Conservation (phyloP, 495 filamentous ascomycete species). For the Penicillium alfredii region DNA sequence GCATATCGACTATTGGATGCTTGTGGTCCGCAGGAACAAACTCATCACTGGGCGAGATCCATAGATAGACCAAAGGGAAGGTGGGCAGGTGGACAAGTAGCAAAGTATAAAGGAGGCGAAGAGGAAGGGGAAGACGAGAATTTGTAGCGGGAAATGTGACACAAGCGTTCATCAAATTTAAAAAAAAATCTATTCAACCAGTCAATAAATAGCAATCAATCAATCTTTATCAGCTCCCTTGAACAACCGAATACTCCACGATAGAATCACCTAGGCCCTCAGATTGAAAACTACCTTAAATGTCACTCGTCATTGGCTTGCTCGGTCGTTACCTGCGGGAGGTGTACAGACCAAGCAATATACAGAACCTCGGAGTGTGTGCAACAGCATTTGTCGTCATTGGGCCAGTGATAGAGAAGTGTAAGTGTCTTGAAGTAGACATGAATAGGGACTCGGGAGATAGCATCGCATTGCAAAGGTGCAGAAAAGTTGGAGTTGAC, state of each 20-base stretch:
- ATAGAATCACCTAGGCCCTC: constrained; percentile 6
- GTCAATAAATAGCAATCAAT: background rate
- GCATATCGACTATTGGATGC: no score
- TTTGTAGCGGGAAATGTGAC: background rate
- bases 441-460: no score
- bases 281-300: constrained; percentile 40
- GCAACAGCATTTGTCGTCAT: constrained; percentile 29
- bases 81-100: no score
- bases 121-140: constrained; percentile 1
- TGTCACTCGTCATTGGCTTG: constrained; percentile 32
- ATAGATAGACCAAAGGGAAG: no score
- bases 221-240: background rate
- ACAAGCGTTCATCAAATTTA: no score
- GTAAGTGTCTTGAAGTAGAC: no score
- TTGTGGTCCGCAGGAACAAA: constrained; percentile 1
- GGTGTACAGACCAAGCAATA: constrained; percentile 31
- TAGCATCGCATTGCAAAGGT: no score
- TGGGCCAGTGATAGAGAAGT: no score
- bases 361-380: constrained; percentile 26
- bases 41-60: constrained; percentile 18
- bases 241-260: constrained; percentile 2
- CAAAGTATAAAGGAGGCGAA: no score
- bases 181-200: no score
- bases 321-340: constrained; percentile 26
- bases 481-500: no score